Evolutionary conservation across 1,284 basidiomycete species (phyloP).

Genomic region (Fereydounia khargensis): DNA sequence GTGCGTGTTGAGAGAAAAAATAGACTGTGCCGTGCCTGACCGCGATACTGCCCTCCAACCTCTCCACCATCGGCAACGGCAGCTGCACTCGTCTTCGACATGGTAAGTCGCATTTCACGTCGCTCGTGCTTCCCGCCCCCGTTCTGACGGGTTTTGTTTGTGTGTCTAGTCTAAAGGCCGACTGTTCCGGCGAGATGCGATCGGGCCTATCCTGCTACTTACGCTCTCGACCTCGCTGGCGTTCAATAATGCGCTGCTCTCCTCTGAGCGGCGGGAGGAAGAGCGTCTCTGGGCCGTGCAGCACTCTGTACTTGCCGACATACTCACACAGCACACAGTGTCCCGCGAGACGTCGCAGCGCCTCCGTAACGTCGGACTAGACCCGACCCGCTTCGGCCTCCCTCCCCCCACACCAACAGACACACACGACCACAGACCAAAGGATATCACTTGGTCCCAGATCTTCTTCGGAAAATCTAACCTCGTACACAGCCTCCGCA

Average conservation of each 20-base stretch:
- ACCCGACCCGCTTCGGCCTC: background rate
- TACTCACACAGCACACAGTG: background rate
- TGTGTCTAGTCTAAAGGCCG: too few relatives aligned
- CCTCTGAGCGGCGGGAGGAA: conserved; percentile 15
- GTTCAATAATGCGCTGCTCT: conserved; percentile 27
- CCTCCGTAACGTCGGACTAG: background rate
- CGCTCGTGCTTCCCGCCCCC: too few relatives aligned
- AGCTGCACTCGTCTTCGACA: too few relatives aligned
- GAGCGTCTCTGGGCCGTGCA: conserved; percentile 6
- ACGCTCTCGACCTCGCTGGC: conserved; percentile 25
- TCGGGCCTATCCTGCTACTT: conserved; percentile 25
- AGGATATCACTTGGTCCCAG: conserved; percentile 18
- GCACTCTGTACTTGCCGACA: conserved; percentile 7
- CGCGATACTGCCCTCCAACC: too few relatives aligned
- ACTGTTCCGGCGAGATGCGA: too few relatives aligned
- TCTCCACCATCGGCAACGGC: too few relatives aligned
- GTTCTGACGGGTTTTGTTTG: too few relatives aligned
- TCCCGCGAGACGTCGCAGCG: background rate
- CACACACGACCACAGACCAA: background rate
- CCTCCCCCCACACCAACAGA: background rate
- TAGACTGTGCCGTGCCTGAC: too few relatives aligned
- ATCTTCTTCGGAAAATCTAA: conserved; percentile 17
- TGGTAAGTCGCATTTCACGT: too few relatives aligned
- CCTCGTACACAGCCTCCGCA: background rate
- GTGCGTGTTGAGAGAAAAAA: too few relatives aligned